These are phyloP conservation scores for Pulveroboletus sp. DNA, from an alignment of 768 basidiomycete genomes.

Conservation along the genomic window DNA sequence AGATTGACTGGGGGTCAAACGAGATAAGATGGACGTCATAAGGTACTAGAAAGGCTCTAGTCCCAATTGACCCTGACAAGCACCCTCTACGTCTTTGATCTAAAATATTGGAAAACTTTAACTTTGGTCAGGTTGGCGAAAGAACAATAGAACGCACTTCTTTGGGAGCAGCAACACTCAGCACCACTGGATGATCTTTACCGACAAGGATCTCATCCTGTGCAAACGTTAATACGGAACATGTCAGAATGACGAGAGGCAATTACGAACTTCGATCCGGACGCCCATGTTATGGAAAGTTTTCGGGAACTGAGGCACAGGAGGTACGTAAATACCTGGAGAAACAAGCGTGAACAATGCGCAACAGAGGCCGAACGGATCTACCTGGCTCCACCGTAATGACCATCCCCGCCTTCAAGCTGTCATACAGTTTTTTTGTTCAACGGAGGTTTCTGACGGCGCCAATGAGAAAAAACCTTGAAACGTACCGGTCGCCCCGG, in stretches of 20 bases:
- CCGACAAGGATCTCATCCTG: slow-evolving; percentile 75
- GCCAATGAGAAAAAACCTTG: background rate
- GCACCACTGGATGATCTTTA: slow-evolving; percentile 53
- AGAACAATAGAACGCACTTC: slow-evolving; percentile 48
- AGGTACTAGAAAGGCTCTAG: slow-evolving; percentile 46
- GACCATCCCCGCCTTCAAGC: slow-evolving; percentile 82
- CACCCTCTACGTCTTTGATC: slow-evolving; percentile 76
- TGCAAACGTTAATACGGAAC: slow-evolving; percentile 5
- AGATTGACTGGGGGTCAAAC: background rate
- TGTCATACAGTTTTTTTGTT: slow-evolving; percentile 25
- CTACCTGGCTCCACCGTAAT: slow-evolving; percentile 87
- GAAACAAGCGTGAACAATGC: slow-evolving; percentile 5
- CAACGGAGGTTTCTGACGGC: background rate
- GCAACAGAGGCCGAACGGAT: slow-evolving; percentile 7
- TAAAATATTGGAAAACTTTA: slow-evolving; percentile 16
- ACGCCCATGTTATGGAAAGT: slow-evolving; percentile 90
- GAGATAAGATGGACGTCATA: slow-evolving; percentile 1
- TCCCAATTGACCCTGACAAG: slow-evolving; percentile 69
- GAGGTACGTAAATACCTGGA: slow-evolving; percentile 84
- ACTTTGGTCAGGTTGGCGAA: background rate
- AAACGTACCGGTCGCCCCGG: slow-evolving; percentile 48
- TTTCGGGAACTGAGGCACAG: slow-evolving; percentile 70
- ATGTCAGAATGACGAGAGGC: background rate
- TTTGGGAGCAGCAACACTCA: slow-evolving; percentile 75
- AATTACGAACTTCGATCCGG: slow-evolving; percentile 69